These are phyloP conservation scores for Ustilago tritici DNA, from an alignment of 1,284 basidiomycete genomes.

Conservation along the genomic window DNA sequence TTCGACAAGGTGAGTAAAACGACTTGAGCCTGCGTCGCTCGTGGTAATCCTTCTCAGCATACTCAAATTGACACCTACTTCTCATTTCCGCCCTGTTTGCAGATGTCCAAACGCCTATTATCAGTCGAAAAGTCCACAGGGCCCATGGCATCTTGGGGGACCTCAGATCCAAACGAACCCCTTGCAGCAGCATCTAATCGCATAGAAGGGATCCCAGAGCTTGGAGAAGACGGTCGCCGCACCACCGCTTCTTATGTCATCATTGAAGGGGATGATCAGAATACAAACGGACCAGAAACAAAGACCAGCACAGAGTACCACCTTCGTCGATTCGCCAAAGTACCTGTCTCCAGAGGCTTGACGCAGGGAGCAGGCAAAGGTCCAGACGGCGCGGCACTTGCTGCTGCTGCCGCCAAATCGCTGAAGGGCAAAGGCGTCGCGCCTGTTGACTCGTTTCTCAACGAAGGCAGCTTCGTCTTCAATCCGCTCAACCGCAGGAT, in stretches of 20 bases:
- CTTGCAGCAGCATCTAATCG: conserved; percentile 30
- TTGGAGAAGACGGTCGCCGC: conserved; percentile 48
- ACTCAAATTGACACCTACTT: neutral
- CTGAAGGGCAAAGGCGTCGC: conserved; percentile 54
- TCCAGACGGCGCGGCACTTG: conserved; percentile 56
- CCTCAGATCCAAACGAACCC: conserved; percentile 32
- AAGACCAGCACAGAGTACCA: conserved; percentile 54
- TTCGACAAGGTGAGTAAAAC: conserved; percentile 52
- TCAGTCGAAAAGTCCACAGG: conserved; percentile 45
- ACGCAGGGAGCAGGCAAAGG: conserved; percentile 53
- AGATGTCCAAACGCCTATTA: conserved; percentile 53
- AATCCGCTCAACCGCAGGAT: conserved; percentile 65
- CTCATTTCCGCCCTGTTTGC: neutral
- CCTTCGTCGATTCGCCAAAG: conserved; percentile 40
- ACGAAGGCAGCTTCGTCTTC: conserved; percentile 66
- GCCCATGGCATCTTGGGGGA: conserved; percentile 37
- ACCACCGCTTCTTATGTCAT: conserved; percentile 49
- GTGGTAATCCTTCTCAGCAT: neutral
- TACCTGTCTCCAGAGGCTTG: conserved; percentile 46
- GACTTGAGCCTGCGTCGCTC: neutral
- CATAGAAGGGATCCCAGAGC: conserved; percentile 44
- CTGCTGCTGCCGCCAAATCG: conserved; percentile 56
- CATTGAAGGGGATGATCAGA: conserved; percentile 46
- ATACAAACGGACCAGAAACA: conserved; percentile 20
- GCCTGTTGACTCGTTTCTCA: conserved; percentile 63